Conservation (phyloP, 495 filamentous ascomycete genomes). For the Penicillium canescens region DNA sequence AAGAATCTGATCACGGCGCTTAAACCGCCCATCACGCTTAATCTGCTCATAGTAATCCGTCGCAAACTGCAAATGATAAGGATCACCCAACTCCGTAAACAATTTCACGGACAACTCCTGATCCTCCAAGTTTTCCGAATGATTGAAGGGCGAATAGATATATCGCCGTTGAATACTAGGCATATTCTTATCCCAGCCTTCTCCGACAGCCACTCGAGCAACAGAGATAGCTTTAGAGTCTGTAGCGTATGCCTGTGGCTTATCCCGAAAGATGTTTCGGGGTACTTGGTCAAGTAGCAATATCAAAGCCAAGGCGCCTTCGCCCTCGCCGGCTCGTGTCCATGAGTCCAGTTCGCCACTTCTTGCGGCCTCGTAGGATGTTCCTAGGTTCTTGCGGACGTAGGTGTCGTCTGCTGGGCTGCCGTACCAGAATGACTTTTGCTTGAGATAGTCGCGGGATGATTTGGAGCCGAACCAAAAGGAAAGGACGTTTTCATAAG, state of each 20-base stretch:
- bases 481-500: constrained; percentile 15
- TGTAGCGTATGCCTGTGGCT: constrained; percentile 27
- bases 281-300: constrained; percentile 37
- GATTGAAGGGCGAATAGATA: constrained; percentile 38
- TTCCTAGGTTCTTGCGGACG: constrained; percentile 14
- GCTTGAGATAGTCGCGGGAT: constrained; percentile 15
- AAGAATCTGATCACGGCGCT: constrained; percentile 26
- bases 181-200: constrained; percentile 29
- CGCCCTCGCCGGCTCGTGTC: constrained; percentile 8
- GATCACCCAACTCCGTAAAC: constrained; percentile 23
- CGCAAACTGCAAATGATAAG: constrained; percentile 19
- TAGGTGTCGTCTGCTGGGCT: constrained; percentile 19
- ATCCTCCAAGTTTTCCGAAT: constrained; percentile 30
- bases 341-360: constrained; percentile 13
- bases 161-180: constrained; percentile 24
- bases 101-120: constrained; percentile 28
- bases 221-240: constrained; percentile 31
- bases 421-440: constrained; percentile 29
- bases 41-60: constrained; percentile 16
- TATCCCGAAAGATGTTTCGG: constrained; percentile 34
- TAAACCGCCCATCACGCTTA: constrained; percentile 18
- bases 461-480: constrained; percentile 24
- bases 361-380: constrained; percentile 12
- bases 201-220: constrained; percentile 24
- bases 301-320: constrained; percentile 31